phyloP scores from a whole-genome alignment of 371 early-diverging fungal genomes.

The Lichtheimia hyalospora region DNA sequence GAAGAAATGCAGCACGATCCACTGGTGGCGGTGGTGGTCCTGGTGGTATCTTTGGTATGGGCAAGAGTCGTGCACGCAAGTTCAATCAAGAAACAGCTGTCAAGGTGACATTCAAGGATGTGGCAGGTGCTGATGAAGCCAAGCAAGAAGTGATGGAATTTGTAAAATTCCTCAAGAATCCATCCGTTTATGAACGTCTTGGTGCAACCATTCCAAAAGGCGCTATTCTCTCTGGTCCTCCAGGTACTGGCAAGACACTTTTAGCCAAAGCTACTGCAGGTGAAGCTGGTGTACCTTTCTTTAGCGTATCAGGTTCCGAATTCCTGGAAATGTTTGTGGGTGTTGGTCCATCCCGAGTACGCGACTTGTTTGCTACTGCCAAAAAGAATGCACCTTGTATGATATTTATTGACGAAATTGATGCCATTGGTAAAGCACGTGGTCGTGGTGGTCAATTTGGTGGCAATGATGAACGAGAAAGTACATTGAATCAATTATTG shows the following conservation, averaged over 20 bases:
- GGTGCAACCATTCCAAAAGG: constrained; percentile 99
- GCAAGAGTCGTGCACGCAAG: constrained; percentile 94
- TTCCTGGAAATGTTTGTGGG: constrained; percentile 99
- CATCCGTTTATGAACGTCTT: constrained; percentile 92
- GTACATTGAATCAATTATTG: constrained; percentile 94
- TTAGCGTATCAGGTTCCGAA: constrained; percentile 98
- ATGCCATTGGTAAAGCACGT: constrained; percentile 99
- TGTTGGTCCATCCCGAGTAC: constrained; percentile 96
- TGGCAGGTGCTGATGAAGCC: constrained; percentile 99
- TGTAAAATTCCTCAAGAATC: constrained; percentile 99
- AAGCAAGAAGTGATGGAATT: constrained; percentile 99
- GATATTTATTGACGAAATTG: constrained; percentile 99
- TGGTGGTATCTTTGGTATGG: constrained; percentile 93
- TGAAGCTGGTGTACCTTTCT: constrained; percentile 97
- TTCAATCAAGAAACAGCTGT: constrained; percentile 96
- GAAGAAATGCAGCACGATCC: constrained; percentile 69
- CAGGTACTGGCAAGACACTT: constrained; percentile 99
- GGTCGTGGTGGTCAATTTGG: constrained; percentile 88
- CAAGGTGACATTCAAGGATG: constrained; percentile 97
- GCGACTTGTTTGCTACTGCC: constrained; percentile 96
- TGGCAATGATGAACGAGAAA: constrained; percentile 98
- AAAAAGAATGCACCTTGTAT: constrained; percentile 98
- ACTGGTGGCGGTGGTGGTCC: constrained; percentile 40
- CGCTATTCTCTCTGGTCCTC: constrained; percentile 95
- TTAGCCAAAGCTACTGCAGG: constrained; percentile 99